Evolutionary conservation across 2,329 filamentous ascomycete species (phyloP), one percentile per base, ranked within the genome.

Genomic region (Cercospora sp.): DNA sequence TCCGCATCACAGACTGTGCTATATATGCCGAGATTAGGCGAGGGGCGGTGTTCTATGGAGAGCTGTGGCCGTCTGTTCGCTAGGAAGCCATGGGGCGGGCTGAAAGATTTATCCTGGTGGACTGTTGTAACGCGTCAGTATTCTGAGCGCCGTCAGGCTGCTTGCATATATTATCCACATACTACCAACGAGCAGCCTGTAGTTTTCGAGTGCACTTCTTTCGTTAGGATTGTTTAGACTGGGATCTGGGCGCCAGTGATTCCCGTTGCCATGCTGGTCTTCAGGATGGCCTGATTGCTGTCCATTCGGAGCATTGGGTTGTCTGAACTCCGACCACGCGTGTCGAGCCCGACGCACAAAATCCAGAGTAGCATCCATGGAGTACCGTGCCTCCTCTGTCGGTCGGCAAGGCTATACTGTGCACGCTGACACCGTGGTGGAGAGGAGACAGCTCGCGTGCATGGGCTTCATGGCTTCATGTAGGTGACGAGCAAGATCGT

Each of bases 1-100:
- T 72, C 71, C 16, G 63, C 58, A 42, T 71, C 68, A 40, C 69
- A 72, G 9, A 72, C 69, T 7, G 65, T 68, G 31, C 65, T 70
- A 60, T 72, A 72, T 8, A 72, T 71, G 7, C 71, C 71, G 30
- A 71, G 64, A 40, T 72, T 72, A 5, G 69, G 69, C 5, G 63
- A 59, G 13, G 71, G 66, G 4, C 69, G 63, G 8, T 64, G 53
- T 12, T 53, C 36, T 20, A 69, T 63, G 1, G 67, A 65, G 3
- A 60, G 30, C n/a, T 68, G 63, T 10, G 69, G 68, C 18, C 68
- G 66, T 42, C 69, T 53, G 20, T 71, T 71, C 1, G 68, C 48
- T 28, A 63, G 51, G 45, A 69, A 70, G 8, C 69, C 69, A 18
- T 71, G 62, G 18, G 65, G 64, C 13, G 69, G 60, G n/a, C 36